Percentiles rank a stretch among this genome's conserved stretches.
Conservation (phyloP, 306 rosid genomes). For the Carpinus viminea region DNA sequence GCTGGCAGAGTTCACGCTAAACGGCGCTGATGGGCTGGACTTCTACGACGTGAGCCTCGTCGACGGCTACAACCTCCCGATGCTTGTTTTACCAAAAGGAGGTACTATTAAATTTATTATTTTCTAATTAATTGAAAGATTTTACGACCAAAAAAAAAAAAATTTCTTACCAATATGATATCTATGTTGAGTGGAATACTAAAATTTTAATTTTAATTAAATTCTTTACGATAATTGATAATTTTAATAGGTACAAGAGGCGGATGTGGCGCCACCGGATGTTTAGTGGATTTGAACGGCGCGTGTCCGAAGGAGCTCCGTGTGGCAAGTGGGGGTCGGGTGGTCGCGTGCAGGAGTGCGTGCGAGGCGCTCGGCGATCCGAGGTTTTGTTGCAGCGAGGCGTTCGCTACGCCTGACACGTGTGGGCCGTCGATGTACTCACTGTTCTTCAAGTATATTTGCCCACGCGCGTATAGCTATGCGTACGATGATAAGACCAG, state of each 20-base stretch:
- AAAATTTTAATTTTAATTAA: too few relatives aligned
- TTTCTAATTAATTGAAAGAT: too few relatives aligned
- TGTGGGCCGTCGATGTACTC: constrained; percentile 67
- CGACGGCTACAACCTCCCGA: constrained; percentile 91
- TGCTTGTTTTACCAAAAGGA: constrained; percentile 68
- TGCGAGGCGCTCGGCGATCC: constrained; percentile 92
- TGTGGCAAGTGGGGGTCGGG: constrained; percentile 49
- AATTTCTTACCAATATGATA: too few relatives aligned
- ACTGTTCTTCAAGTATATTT: constrained; percentile 62
- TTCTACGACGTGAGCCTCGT: constrained; percentile 95
- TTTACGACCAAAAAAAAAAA: too few relatives aligned
- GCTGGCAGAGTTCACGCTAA: constrained; percentile 86
- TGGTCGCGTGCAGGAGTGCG: constrained; percentile 92
- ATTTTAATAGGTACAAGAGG: constrained; percentile 51
- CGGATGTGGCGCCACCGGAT: constrained; percentile 85
- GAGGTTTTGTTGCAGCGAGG: constrained; percentile 78
- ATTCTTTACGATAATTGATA: too few relatives aligned
- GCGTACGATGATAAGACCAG: constrained; percentile 96
- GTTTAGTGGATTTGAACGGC: constrained; percentile 77
- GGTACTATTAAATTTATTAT: constrained; percentile 18
- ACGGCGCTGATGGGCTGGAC: constrained; percentile 79
- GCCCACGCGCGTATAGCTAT: constrained; percentile 98
- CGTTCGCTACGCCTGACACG: constrained; percentile 82
- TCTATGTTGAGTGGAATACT: too few relatives aligned
- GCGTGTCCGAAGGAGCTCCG: constrained; percentile 59